Base-by-base conservation (phyloP, 306 rosid genomes). In the Citrullus amarus region DNA sequence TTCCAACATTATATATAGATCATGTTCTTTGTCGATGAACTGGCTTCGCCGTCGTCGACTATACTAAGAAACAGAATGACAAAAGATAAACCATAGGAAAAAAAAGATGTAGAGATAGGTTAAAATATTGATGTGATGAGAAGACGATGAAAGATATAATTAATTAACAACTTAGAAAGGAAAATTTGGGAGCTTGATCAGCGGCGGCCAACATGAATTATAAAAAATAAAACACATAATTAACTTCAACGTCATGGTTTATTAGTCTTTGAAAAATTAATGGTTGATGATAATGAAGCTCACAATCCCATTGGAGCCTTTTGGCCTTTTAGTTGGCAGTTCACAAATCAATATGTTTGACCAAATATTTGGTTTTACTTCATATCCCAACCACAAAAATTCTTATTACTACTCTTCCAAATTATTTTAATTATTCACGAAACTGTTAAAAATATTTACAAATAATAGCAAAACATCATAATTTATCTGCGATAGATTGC, bases 151-250 rank as follows among this genome's bases (percentile, higher is more conserved):
- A 58, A 9, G 14, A 58, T 1, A 34, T 9, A 16, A 32, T 25
- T 25, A n/a, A 65, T 36, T 16, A 65, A 65, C 6, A 1, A 61
- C n/a, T 36, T 3, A 63, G 4, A 63, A 36, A 63, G 22, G 34
- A 17, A 63, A 63, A 69, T 20, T 43, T 15, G 5, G 17, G 43
- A 48, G 77, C 76, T 28, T 48, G 77, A 71, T 72, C 55, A 72
- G 43, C 77, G 77, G 77, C 77, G 41, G 77, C 41, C 16, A 54
- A 50, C 77, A 72, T 72, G 77, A 7, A 50, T 22, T 68, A 44
- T 66, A 15, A 16, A 70, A 53, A 53, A 53, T 0, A 36, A 46
- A 5, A 22, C 11, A 48, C 12, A 32, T 62, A 13, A 28, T 72
- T 48, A 71, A 48, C 8, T 72, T 72, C 25, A 30, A 50, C 76